Evolutionary conservation across 2,329 filamentous ascomycete species (phyloP).

Genomic region (Hypoxylon sp.): DNA sequence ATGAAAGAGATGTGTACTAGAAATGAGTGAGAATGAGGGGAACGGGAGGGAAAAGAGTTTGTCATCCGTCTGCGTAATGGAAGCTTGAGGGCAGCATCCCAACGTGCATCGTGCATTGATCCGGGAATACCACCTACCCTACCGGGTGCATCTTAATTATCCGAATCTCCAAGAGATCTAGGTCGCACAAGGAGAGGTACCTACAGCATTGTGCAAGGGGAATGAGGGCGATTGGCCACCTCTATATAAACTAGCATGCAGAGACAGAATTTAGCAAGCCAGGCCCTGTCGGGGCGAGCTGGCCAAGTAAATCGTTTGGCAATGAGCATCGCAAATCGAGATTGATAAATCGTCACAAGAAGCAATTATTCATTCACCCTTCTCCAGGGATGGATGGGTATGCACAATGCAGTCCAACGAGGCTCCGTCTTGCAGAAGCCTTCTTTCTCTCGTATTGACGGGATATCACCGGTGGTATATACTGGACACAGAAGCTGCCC

Average conservation of each 20-base stretch:
- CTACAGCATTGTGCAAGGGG: background rate
- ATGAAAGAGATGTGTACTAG: background rate
- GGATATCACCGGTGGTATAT: slow-evolving; percentile 34
- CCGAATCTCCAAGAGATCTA: slow-evolving; percentile 3
- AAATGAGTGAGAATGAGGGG: background rate
- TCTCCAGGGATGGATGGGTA: background rate
- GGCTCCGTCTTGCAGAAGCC: slow-evolving; percentile 3
- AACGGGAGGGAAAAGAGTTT: slow-evolving; percentile 11
- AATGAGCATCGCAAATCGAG: background rate
- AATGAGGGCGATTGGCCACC: background rate
- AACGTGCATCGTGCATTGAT: slow-evolving; percentile 15
- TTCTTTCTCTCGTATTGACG: slow-evolving; percentile 30
- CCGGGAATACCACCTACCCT: slow-evolving; percentile 14
- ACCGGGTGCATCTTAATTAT: slow-evolving; percentile 22
- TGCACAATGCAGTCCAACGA: slow-evolving; percentile 11
- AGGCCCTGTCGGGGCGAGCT: background rate
- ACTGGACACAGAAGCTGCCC: slow-evolving; percentile 30
- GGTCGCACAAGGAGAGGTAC: background rate
- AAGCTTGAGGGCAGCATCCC: slow-evolving; percentile 17
- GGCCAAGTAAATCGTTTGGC: background rate
- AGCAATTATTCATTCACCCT: background rate
- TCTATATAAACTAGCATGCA: background rate
- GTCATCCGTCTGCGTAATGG: slow-evolving; percentile 1
- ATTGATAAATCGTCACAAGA: background rate
- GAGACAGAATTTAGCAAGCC: background rate